These are phyloP conservation scores for Polyporus arcularius DNA, from an alignment of 768 basidiomycete species.

Conservation along the genomic window DNA sequence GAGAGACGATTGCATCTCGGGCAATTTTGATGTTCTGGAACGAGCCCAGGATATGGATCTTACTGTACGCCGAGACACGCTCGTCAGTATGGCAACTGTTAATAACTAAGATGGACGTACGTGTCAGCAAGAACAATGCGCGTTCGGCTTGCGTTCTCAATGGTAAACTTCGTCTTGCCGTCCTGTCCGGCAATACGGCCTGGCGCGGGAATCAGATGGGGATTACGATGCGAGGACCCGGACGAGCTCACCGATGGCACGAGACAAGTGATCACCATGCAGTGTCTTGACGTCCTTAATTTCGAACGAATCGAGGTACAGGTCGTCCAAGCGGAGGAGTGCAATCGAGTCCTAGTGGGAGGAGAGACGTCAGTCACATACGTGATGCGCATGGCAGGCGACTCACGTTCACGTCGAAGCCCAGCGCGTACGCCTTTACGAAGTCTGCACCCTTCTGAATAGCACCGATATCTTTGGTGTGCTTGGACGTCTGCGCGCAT, in stretches of 20 bases:
- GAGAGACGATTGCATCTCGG: conserved; percentile 91
- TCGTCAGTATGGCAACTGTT: neutral
- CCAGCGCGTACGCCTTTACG: conserved; percentile 90
- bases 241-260: conserved; percentile 79
- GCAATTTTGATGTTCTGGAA: conserved; percentile 99
- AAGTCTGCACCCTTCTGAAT: conserved; percentile 98
- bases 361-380: neutral
- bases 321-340: conserved; percentile 90
- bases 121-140: conserved; percentile 98
- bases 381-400: neutral
- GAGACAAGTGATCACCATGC: conserved; percentile 96
- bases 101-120: conserved; percentile 48
- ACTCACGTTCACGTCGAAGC: conserved; percentile 91
- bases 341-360: conserved; percentile 84
- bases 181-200: conserved; percentile 98
- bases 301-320: conserved; percentile 98
- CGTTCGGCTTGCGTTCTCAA: conserved; percentile 95
- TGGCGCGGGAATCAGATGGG: conserved; percentile 28
- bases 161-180: conserved; percentile 98
- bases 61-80: conserved; percentile 46
- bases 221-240: too few relatives aligned
- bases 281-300: conserved; percentile 99
- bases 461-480: conserved; percentile 90
- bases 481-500: conserved; percentile 78
- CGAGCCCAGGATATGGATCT: conserved; percentile 98